Evolutionary conservation across 1,284 basidiomycete genomes (phyloP).

Genomic region (Mycocalia duriaeana): DNA sequence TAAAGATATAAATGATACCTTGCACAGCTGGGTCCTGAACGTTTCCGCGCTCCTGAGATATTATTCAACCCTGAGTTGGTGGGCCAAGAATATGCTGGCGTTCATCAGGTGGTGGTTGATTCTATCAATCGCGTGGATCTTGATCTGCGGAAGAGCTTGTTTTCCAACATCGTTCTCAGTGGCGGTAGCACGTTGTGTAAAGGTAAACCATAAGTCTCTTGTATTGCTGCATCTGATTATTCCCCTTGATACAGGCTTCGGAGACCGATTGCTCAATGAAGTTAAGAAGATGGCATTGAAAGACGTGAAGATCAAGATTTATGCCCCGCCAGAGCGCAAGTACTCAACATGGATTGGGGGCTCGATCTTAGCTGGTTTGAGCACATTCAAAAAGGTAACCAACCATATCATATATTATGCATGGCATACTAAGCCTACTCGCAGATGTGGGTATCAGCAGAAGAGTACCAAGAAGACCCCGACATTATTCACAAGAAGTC

Average conservation of each 20-base stretch:
- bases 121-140: slow-evolving; percentile 83
- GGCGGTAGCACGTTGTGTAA: slow-evolving; percentile 94
- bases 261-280: slow-evolving; percentile 92
- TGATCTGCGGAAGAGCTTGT: slow-evolving; percentile 92
- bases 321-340: slow-evolving; percentile 98
- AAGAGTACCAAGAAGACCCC: slow-evolving; percentile 99
- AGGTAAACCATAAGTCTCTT: no score
- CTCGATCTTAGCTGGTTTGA: slow-evolving; percentile 90
- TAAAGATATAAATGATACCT: slow-evolving; percentile 6
- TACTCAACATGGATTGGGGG: slow-evolving; percentile 99
- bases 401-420: slow-evolving; percentile 1
- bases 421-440: neutral
- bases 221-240: slow-evolving; percentile 7
- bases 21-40: slow-evolving; percentile 83
- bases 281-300: slow-evolving; percentile 95
- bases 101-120: slow-evolving; percentile 92
- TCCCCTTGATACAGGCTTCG: slow-evolving; percentile 66
- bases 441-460: slow-evolving; percentile 98
- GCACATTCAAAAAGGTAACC: slow-evolving; percentile 93
- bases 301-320: slow-evolving; percentile 99
- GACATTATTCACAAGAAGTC: slow-evolving; percentile 94
- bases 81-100: slow-evolving; percentile 93
- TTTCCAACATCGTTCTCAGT: slow-evolving; percentile 94
- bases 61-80: slow-evolving; percentile 97
- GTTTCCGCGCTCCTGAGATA: slow-evolving; percentile 96